Conservation (phyloP, 2,329 filamentous ascomycete species). For the Phoma sp. region DNA sequence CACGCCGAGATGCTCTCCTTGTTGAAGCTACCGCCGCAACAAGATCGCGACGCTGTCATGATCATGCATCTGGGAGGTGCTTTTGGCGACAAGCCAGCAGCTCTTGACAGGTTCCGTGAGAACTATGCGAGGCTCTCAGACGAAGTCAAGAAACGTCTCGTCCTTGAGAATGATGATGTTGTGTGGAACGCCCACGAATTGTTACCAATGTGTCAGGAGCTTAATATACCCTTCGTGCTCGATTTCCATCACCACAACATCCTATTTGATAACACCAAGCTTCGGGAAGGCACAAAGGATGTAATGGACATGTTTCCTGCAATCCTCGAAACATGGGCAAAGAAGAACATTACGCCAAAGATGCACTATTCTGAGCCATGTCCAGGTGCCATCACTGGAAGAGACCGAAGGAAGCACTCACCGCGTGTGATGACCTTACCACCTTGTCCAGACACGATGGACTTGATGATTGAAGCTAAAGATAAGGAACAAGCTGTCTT, state of each 20-base stretch:
- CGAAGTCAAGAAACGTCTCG: slow-evolving; percentile 78
- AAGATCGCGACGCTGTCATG: slow-evolving; percentile 88
- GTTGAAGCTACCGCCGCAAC: slow-evolving; percentile 77
- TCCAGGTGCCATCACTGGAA: slow-evolving; percentile 75
- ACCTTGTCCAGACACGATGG: slow-evolving; percentile 82
- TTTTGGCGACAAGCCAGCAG: slow-evolving; percentile 85
- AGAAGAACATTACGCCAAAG: slow-evolving; percentile 87
- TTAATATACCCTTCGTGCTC: slow-evolving; percentile 91
- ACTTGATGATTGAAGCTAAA: slow-evolving; percentile 99
- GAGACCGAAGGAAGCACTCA: slow-evolving; percentile 84
- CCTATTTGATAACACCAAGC: slow-evolving; percentile 73
- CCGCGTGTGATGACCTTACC: slow-evolving; percentile 80
- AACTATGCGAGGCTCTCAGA: slow-evolving; percentile 74
- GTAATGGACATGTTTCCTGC: slow-evolving; percentile 77
- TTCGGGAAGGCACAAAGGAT: slow-evolving; percentile 85
- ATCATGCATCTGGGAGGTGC: slow-evolving; percentile 92
- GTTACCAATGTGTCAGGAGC: slow-evolving; percentile 86
- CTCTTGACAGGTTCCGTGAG: slow-evolving; percentile 76
- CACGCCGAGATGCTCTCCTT: slow-evolving; percentile 85
- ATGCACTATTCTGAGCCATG: slow-evolving; percentile 95
- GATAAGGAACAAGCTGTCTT: slow-evolving; percentile 98
- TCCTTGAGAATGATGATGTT: slow-evolving; percentile 94
- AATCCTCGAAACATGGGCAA: slow-evolving; percentile 83
- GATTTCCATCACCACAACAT: slow-evolving; percentile 98
- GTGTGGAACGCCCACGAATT: slow-evolving; percentile 92